These are phyloP conservation scores for Yamagishiella unicocca DNA, from an alignment of 139 green algal genomes.

Conservation along the genomic window DNA sequence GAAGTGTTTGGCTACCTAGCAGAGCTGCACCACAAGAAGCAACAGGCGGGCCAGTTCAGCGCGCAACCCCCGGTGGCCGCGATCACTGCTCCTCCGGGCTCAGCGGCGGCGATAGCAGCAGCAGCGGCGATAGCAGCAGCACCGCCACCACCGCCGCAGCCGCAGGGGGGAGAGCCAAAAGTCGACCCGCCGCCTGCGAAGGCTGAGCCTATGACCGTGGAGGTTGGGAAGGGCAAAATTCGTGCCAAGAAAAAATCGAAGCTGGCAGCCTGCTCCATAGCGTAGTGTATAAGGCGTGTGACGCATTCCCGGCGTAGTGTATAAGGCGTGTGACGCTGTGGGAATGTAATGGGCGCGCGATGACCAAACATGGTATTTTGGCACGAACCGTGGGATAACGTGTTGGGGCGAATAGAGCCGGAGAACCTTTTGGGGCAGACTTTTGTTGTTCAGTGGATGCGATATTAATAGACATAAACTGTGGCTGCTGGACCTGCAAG, in stretches of 20 bases:
- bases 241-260: constrained; percentile 71
- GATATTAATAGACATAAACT: too few relatives aligned
- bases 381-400: too few relatives aligned
- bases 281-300: too few relatives aligned
- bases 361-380: too few relatives aligned
- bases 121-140: neutral
- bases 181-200: neutral
- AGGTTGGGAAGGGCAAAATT: constrained; percentile 61
- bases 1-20: constrained; percentile 77
- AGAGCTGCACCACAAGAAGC: constrained; percentile 68
- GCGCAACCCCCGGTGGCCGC: constrained; percentile 7
- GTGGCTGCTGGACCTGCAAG: too few relatives aligned
- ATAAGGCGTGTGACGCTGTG: too few relatives aligned
- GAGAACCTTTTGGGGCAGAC: too few relatives aligned
- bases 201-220: constrained; percentile 44
- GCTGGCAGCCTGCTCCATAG: constrained; percentile 50
- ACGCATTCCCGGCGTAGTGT: too few relatives aligned
- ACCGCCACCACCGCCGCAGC: neutral
- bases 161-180: neutral
- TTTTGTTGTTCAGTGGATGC: too few relatives aligned
- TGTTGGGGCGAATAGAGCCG: too few relatives aligned
- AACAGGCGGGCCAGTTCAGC: constrained; percentile 44
- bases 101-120: neutral
- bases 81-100: constrained; percentile 14
- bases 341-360: too few relatives aligned